Evolutionary conservation across 73 alveolate species (phyloP).

Genomic region (Breviolum minutum): DNA sequence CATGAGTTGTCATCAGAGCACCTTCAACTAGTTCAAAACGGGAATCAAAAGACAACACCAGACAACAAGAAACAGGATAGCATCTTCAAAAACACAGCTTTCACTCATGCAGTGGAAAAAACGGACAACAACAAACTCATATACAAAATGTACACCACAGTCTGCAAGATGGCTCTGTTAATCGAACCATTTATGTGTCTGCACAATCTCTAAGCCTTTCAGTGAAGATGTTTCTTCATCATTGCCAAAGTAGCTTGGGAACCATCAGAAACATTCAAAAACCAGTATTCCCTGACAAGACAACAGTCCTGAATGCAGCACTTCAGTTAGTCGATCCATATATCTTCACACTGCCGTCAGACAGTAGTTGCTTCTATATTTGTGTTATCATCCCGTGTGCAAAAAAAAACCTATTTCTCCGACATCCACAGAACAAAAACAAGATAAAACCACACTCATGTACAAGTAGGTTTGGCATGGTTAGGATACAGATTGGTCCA

Average conservation of each 20-base stretch:
- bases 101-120: neutral
- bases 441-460: neutral
- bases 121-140: neutral
- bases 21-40: neutral
- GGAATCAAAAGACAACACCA: neutral
- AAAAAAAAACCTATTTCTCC: neutral
- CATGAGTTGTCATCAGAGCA: neutral
- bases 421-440: too few species aligned
- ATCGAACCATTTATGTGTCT: slow-evolving; percentile 2
- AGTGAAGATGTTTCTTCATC: slow-evolving; percentile 3
- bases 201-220: neutral
- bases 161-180: neutral
- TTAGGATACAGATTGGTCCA: neutral
- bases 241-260: neutral
- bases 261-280: neutral
- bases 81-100: neutral
- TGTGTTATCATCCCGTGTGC: too few species aligned
- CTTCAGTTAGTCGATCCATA: neutral
- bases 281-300: neutral
- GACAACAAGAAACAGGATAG: neutral
- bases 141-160: neutral
- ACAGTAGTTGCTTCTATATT: neutral
- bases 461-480: neutral
- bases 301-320: neutral
- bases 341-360: neutral